phyloP scores from a whole-genome alignment of 2,329 filamentous ascomycete species.

The Tolypocladium paradoxum region DNA sequence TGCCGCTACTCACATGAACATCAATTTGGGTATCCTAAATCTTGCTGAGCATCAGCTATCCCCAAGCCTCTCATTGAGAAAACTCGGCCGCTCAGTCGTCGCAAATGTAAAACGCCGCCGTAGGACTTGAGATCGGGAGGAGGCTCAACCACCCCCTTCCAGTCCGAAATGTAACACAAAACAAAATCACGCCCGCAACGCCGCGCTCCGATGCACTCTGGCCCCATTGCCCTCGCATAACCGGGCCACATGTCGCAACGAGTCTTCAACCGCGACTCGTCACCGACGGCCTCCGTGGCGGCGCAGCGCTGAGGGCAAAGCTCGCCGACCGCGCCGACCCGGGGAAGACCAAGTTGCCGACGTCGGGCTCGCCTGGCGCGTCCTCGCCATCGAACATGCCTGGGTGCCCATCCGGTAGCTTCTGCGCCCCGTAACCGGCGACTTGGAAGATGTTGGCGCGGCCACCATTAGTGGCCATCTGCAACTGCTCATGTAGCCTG shows the following conservation, averaged over 20 bases:
- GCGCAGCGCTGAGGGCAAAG: constrained; percentile 30
- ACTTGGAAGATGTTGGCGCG: constrained; percentile 56
- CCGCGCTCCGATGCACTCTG: neutral
- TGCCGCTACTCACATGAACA: neutral
- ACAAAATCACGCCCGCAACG: neutral
- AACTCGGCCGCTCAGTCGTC: neutral
- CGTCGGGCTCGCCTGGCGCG: constrained; percentile 47
- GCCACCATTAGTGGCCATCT: constrained; percentile 55
- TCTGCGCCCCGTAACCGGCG: constrained; percentile 44
- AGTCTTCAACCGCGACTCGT: constrained; percentile 31
- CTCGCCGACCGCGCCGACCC: constrained; percentile 31
- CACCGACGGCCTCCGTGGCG: constrained; percentile 35
- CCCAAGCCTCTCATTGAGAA: neutral
- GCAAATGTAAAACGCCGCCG: neutral
- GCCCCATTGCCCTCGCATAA: neutral
- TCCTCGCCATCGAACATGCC: constrained; percentile 39
- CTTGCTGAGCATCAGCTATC: neutral
- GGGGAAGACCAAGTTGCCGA: constrained; percentile 26
- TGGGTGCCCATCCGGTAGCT: constrained; percentile 37
- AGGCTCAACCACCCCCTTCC: too few relatives aligned
- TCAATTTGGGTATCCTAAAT: neutral
- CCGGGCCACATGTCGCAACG: neutral
- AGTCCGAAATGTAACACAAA: neutral
- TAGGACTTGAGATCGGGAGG: neutral
- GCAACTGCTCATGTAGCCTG: constrained; percentile 53